Percentiles rank a stretch among this genome's conserved stretches.
These are phyloP conservation scores for Phytophthora melonis DNA, from an alignment of 352 stramenopile genomes.

Conservation along the genomic window DNA sequence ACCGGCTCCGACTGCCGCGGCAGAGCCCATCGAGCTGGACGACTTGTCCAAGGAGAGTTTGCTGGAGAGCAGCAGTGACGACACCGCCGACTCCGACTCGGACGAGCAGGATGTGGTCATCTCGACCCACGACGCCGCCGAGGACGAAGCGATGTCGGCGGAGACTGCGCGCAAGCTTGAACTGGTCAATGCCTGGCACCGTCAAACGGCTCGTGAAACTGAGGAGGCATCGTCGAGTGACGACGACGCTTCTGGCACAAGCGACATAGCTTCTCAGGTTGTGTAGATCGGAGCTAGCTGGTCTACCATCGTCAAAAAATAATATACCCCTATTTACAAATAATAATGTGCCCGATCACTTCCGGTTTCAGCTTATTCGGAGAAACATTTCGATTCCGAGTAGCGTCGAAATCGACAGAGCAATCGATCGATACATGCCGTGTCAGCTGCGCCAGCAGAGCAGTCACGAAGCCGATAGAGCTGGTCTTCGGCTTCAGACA, in stretches of 20 bases:
- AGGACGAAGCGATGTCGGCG: conserved; percentile 44
- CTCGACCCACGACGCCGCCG: conserved; percentile 13
- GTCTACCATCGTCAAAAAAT: conserved; percentile 28
- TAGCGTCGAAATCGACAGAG: no score
- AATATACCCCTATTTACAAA: conserved; percentile 49
- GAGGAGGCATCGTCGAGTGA: conserved; percentile 29
- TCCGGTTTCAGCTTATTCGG: no score
- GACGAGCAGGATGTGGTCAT: conserved; percentile 53
- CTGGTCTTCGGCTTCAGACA: background rate
- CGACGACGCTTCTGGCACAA: conserved; percentile 14
- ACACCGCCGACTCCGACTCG: conserved; percentile 69
- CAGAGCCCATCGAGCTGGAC: conserved; percentile 30
- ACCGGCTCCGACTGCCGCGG: conserved; percentile 13
- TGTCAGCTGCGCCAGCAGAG: background rate
- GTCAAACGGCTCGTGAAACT: conserved; percentile 45
- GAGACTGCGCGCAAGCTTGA: conserved; percentile 72
- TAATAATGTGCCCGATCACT: background rate
- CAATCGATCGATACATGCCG: no score
- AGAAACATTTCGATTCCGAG: no score
- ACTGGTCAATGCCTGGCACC: conserved; percentile 75
- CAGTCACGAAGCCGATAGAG: background rate
- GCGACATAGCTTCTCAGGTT: conserved; percentile 32
- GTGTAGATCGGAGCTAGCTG: conserved; percentile 37
- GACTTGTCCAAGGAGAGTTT: conserved; percentile 63
- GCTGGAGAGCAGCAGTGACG: conserved; percentile 69